These are phyloP conservation scores for Funneliformis mosseae DNA, from an alignment of 192 early-diverging fungal species.

Conservation along the genomic window DNA sequence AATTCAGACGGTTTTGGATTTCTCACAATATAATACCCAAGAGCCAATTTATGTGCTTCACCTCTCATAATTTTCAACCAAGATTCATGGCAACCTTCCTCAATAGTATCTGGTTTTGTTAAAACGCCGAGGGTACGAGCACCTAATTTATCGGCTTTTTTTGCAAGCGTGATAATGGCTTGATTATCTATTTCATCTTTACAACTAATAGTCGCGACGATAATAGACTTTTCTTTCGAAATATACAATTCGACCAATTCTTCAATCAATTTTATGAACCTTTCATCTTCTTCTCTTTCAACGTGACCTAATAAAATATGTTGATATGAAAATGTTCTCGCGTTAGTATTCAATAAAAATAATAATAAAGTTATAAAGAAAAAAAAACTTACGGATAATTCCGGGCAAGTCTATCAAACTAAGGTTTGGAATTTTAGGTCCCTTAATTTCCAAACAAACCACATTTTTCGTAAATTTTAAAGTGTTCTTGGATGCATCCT, in stretches of 20 bases:
- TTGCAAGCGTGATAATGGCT: conserved; percentile 53
- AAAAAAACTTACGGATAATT: conserved; percentile 55
- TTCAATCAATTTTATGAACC: conserved; percentile 52
- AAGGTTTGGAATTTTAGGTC: conserved; percentile 50
- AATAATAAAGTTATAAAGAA: background rate
- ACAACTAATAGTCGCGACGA: conserved; percentile 58
- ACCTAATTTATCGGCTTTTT: conserved; percentile 56
- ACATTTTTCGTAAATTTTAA: conserved; percentile 54
- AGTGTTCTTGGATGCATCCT: conserved; percentile 50
- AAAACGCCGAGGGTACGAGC: conserved; percentile 59
- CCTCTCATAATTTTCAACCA: conserved; percentile 56
- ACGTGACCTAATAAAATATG: too few relatives aligned
- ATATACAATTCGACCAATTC: conserved; percentile 54
- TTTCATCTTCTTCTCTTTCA: conserved; percentile 40
- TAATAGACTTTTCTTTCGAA: conserved; percentile 51
- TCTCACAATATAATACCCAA: conserved; percentile 59
- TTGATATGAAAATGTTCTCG: too few relatives aligned
- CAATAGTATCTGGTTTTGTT: conserved; percentile 65
- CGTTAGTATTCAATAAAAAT: too few relatives aligned
- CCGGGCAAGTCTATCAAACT: conserved; percentile 66
- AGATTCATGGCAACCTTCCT: conserved; percentile 51
- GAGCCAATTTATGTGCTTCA: conserved; percentile 47
- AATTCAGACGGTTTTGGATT: conserved; percentile 38
- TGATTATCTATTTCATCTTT: conserved; percentile 66
- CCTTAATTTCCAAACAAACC: conserved; percentile 58